phyloP scores from a whole-genome alignment of 2,329 filamentous ascomycete species.

The Venturia nashicola region DNA sequence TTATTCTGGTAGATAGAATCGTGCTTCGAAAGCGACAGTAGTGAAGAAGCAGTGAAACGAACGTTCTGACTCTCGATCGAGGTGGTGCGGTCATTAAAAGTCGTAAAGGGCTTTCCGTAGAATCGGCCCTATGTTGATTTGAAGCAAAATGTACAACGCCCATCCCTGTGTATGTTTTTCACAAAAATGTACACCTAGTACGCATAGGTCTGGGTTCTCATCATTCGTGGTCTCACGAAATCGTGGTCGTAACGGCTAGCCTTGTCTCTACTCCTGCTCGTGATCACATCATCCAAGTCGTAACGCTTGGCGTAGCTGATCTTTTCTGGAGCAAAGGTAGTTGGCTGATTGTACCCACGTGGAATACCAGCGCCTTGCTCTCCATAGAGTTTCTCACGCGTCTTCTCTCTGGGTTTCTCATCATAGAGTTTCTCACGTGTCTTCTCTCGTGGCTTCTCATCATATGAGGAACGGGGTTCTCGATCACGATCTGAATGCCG shows the following conservation, averaged over 20 bases:
- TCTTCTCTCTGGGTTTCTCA: not conserved
- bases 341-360: not conserved
- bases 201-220: slow-evolving; percentile 1
- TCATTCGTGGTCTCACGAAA: not conserved
- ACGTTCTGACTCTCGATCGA: not conserved
- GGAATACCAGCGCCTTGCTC: not conserved
- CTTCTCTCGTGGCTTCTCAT: not conserved
- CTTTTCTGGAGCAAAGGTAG: not conserved
- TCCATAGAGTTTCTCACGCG: slow-evolving; percentile 4
- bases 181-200: not conserved
- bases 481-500: slow-evolving; percentile 2
- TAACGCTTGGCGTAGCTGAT: not conserved
- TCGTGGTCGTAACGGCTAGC: not conserved
- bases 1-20: not conserved
- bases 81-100: not conserved
- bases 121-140: not conserved
- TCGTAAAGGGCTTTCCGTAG: not conserved
- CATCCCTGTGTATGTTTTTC: not conserved
- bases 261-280: not conserved
- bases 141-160: not conserved
- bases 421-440: slow-evolving; percentile 4
- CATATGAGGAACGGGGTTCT: not conserved
- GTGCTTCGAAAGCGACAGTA: not conserved
- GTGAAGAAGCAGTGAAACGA: not conserved
- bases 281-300: not conserved